These are phyloP conservation scores for Lachnellula arida DNA, from an alignment of 2,329 filamentous ascomycete species.

Conservation along the genomic window DNA sequence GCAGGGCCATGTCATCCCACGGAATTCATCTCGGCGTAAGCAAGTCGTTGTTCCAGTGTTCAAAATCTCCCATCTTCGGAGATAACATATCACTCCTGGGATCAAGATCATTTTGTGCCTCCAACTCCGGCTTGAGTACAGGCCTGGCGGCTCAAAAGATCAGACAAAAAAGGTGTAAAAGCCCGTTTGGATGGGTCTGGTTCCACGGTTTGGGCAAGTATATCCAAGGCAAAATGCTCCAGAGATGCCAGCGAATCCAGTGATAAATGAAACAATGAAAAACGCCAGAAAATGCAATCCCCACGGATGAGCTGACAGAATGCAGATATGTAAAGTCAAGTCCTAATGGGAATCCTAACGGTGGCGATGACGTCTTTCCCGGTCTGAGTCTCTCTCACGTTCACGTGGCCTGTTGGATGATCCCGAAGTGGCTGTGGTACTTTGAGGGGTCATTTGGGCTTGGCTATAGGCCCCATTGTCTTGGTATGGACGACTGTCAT, in stretches of 20 bases:
- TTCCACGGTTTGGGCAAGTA: constrained; percentile 14
- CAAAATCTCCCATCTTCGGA: constrained; percentile 3
- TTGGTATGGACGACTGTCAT: constrained; percentile 19
- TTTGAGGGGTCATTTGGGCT: constrained; percentile 19
- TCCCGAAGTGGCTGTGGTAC: constrained; percentile 22
- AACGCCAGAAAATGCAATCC: constrained; percentile 28
- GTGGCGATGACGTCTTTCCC: constrained; percentile 17
- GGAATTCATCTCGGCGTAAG: constrained; percentile 13
- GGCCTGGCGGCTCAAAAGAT: constrained; percentile 17
- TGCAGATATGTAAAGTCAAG: constrained; percentile 17
- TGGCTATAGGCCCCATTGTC: constrained; percentile 21
- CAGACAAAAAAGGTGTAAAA: constrained; percentile 18
- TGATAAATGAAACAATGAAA: constrained; percentile 23
- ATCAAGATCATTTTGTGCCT: constrained; percentile 17
- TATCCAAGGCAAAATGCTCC: constrained; percentile 20
- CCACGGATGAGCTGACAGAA: constrained; percentile 14
- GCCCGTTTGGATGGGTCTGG: constrained; percentile 20
- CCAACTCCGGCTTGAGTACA: constrained; percentile 19
- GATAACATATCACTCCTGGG: neutral
- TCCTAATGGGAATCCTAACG: constrained; percentile 17
- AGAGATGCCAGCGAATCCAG: constrained; percentile 20
- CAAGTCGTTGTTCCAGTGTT: constrained; percentile 12
- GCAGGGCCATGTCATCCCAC: constrained; percentile 20
- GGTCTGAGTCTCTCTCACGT: constrained; percentile 22
- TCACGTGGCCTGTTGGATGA: constrained; percentile 24